Evolutionary conservation across 2,329 filamentous ascomycete species (phyloP), one percentile per base, ranked within the genome.

Genomic region (Colletotrichum somersetense): DNA sequence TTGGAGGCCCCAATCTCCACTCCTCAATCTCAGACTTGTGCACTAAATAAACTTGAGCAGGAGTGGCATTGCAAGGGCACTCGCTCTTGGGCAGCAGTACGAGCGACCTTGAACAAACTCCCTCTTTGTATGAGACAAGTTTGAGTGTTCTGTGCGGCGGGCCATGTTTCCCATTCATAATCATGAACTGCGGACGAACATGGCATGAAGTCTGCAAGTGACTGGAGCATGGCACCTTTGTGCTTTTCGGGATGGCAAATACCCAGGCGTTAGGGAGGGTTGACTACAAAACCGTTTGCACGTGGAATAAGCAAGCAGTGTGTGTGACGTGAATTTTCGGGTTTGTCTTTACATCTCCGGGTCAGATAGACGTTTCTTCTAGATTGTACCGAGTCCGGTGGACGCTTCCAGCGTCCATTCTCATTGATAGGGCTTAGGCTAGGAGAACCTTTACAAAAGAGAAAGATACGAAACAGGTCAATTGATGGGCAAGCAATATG

Each of bases 181-280:
- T 18, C 50, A 18, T 53, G 53, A 40, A 38, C 53, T 57, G 11
- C 20, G 23, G 20, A 18, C 30, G 8, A 10, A 26, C 12, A 5
- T 2, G 48, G 12, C 38, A 26, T 46, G 40, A 23, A 11, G 63
- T 42, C 40, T 42, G 46, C n/a, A 40, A 50, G 63, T 33, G 26
- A 33, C 26, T 18, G 7, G 50, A 7, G 23, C 23, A 33, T 57
- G 33, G 35, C 40, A 38, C 33, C 18, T 59, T 62, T 66, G 33
- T 66, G 20, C 42, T 18, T 57, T 73, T 70, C 62, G 71, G 67
- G 67, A 56, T 46, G 67, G 71, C 55, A 58, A 73, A 73, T 71
- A 73, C 71, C 71, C 67, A 71, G 71, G 71, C 67, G 71, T 73
- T 73, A 67, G 57, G 44, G 66, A 61, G 20, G 66, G 62, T 26